These are phyloP conservation scores for Suillus spraguei DNA, from an alignment of 768 basidiomycete genomes.

Conservation along the genomic window DNA sequence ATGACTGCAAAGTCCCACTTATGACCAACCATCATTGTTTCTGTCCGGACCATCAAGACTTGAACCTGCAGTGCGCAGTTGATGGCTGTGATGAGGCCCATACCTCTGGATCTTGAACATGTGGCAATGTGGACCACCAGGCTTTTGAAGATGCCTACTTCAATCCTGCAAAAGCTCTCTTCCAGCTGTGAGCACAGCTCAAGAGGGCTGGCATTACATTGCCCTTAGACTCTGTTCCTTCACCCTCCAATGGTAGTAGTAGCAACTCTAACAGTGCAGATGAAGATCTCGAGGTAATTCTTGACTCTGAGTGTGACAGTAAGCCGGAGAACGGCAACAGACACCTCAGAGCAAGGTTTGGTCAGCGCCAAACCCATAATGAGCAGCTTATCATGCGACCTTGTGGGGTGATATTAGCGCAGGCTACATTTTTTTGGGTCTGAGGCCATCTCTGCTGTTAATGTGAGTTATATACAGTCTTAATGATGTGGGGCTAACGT, in stretches of 20 bases:
- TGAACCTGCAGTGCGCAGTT: conserved; percentile 22
- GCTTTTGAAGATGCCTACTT: conserved; percentile 24
- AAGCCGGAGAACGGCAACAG: conserved; percentile 19
- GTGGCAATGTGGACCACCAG: conserved; percentile 23
- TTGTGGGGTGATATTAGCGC: conserved; percentile 30
- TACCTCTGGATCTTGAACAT: conserved; percentile 23
- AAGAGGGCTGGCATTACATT: conserved; percentile 14
- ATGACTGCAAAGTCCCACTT: conserved; percentile 29
- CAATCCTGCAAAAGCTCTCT: conserved; percentile 24
- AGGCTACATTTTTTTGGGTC: no score
- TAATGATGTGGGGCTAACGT: no score
- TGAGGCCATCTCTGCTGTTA: no score
- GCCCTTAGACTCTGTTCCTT: conserved; percentile 11
- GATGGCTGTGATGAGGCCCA: conserved; percentile 17
- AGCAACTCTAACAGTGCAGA: not conserved
- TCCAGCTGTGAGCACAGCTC: conserved; percentile 23
- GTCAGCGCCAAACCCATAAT: conserved; percentile 27
- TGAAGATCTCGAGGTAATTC: not conserved
- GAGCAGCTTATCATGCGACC: conserved; percentile 29
- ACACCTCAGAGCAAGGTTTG: conserved; percentile 22
- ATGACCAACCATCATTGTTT: conserved; percentile 20
- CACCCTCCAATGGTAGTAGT: not conserved
- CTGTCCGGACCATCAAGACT: conserved; percentile 24
- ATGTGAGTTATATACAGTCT: no score
- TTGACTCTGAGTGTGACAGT: conserved; percentile 10